Evolutionary conservation across 208 protist genomes (phyloP).

Genomic region (Trypanosoma avium): DNA sequence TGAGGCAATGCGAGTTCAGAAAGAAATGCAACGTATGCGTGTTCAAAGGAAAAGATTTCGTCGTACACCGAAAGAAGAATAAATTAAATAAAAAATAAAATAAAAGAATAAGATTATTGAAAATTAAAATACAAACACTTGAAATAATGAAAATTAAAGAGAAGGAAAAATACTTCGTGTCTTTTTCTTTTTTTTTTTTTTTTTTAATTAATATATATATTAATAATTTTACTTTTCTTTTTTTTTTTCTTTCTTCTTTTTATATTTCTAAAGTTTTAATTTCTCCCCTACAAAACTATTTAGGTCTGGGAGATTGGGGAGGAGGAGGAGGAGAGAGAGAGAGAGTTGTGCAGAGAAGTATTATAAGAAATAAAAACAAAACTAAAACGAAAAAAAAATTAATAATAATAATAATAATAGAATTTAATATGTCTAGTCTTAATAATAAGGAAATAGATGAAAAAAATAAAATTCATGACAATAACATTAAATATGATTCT

Average conservation of each 20-base stretch:
- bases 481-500: not conserved
- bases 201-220: not conserved
- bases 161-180: not conserved
- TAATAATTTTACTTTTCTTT: not conserved
- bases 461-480: not conserved
- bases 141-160: not conserved
- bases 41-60: slow-evolving; percentile 48
- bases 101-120: not conserved
- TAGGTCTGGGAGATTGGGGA: too few species aligned
- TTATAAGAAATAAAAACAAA: not conserved
- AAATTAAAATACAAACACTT: not conserved
- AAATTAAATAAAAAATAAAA: not conserved
- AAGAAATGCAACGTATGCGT: slow-evolving; percentile 50
- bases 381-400: too few species aligned
- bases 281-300: too few species aligned
- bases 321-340: too few species aligned
- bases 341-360: too few species aligned
- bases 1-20: slow-evolving; percentile 42
- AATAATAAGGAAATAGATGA: not conserved
- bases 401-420: too few species aligned
- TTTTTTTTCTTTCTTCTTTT: not conserved
- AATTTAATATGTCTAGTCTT: not conserved
- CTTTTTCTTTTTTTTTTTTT: not conserved
- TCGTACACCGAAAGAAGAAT: slow-evolving; percentile 31
- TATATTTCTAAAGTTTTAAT: too few species aligned